Evolutionary conservation across 2,329 filamentous ascomycete species (phyloP).

Genomic region (Penicillium crustosum): DNA sequence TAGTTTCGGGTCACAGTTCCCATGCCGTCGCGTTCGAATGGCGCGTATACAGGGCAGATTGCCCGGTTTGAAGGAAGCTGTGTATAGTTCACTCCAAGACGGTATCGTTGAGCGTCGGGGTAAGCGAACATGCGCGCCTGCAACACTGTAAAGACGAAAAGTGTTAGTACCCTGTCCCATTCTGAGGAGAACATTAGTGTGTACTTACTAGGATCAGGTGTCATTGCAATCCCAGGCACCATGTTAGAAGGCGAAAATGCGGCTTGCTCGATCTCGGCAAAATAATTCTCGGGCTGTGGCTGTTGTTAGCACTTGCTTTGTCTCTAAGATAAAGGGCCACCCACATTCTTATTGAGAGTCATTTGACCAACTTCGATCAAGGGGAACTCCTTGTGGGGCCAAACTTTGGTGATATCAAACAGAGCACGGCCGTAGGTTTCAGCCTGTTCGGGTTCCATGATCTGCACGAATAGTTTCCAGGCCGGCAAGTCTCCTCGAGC

Average conservation of each 20-base stretch:
- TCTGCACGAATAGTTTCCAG: constrained; percentile 58
- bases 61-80: constrained; percentile 43
- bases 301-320: constrained; percentile 6
- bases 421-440: constrained; percentile 51
- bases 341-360: constrained; percentile 52
- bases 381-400: constrained; percentile 54
- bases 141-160: constrained; percentile 44
- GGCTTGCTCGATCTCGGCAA: constrained; percentile 65
- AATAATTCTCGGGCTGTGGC: constrained; percentile 53
- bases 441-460: constrained; percentile 55
- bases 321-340: not conserved
- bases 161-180: not conserved
- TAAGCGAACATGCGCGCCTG: constrained; percentile 63
- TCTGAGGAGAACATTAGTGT: not conserved
- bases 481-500: constrained; percentile 56
- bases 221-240: constrained; percentile 62
- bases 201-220: constrained; percentile 55
- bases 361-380: constrained; percentile 52
- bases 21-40: constrained; percentile 50
- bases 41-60: constrained; percentile 46
- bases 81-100: constrained; percentile 44
- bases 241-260: constrained; percentile 65
- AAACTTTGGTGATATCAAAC: constrained; percentile 59
- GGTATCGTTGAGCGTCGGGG: constrained; percentile 51
- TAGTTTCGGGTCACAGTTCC: constrained; percentile 53